These are phyloP conservation scores for Arthrobotrys iridis DNA, from an alignment of 2,329 filamentous ascomycete genomes.

Conservation along the genomic window DNA sequence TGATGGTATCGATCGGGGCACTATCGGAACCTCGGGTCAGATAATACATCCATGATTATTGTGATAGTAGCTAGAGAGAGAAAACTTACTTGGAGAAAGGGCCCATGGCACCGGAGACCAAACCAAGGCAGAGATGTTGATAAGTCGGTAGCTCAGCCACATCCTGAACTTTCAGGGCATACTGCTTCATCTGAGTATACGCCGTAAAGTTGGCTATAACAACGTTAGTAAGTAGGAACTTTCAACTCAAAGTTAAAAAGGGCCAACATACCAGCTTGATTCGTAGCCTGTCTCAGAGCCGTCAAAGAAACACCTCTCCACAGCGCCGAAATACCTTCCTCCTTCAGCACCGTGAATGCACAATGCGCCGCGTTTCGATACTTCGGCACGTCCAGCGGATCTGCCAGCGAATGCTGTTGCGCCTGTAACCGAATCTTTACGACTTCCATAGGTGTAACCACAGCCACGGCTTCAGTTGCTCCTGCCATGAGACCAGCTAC, in stretches of 20 bases:
- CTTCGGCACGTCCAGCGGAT: conserved; percentile 94
- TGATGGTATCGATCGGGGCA: conserved; percentile 98
- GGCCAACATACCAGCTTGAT: conserved; percentile 75
- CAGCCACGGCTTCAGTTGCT: conserved; percentile 93
- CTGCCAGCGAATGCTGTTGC: conserved; percentile 97
- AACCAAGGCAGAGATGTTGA: conserved; percentile 89
- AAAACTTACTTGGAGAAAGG: conserved; percentile 75
- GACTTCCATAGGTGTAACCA: conserved; percentile 98
- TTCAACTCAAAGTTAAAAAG: background rate
- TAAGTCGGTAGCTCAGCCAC: conserved; percentile 78
- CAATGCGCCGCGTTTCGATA: conserved; percentile 65
- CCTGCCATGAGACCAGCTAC: conserved; percentile 91
- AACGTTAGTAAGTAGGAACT: background rate
- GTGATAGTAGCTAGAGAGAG: background rate
- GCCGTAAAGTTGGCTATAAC: conserved; percentile 87
- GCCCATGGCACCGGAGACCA: conserved; percentile 93
- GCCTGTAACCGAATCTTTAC: conserved; percentile 98
- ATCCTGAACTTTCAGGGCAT: conserved; percentile 75
- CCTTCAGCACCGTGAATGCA: conserved; percentile 85
- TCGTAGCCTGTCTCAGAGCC: conserved; percentile 90
- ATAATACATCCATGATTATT: background rate
- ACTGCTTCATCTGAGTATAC: conserved; percentile 90
- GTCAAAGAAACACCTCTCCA: conserved; percentile 95
- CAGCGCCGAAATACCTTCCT: conserved; percentile 86
- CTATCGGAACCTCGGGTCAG: conserved; percentile 61